phyloP scores from a whole-genome alignment of 805 yeast species.

The Clavispora santaluciae region DNA sequence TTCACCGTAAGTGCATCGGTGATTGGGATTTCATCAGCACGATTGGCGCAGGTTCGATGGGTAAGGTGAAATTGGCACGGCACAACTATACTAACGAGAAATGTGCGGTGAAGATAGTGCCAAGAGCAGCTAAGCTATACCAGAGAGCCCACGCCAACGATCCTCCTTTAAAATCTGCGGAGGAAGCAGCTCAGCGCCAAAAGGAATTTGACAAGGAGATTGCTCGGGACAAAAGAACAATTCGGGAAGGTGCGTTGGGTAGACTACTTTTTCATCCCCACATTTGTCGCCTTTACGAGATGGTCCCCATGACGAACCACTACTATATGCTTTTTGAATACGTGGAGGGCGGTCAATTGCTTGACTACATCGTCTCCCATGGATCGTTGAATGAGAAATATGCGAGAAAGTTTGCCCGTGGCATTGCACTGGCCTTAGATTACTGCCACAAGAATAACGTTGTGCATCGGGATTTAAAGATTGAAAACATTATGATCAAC shows the following conservation, averaged over 20 bases:
- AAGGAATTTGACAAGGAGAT: constrained; percentile 78
- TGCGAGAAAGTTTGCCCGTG: constrained; percentile 92
- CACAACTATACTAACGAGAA: constrained; percentile 76
- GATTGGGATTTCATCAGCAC: constrained; percentile 96
- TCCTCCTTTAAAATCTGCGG: constrained; percentile 57
- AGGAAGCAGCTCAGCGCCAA: constrained; percentile 54
- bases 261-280: constrained; percentile 85
- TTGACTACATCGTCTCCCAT: constrained; percentile 94
- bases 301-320: constrained; percentile 94
- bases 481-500: constrained; percentile 92
- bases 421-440: constrained; percentile 88
- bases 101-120: constrained; percentile 91
- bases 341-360: constrained; percentile 95
- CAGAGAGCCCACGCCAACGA: constrained; percentile 66
- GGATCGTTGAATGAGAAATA: constrained; percentile 91
- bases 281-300: constrained; percentile 87
- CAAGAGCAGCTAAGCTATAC: constrained; percentile 77
- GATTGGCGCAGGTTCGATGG: constrained; percentile 99
- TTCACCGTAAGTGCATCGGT: constrained; percentile 85
- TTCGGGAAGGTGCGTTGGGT: constrained; percentile 94
- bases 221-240: constrained; percentile 85
- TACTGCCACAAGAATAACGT: constrained; percentile 92
- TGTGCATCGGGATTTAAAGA: constrained; percentile 94
- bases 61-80: constrained; percentile 91
- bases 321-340: constrained; percentile 96